Percentiles rank a stretch among this genome's conserved stretches.
Conservation (phyloP, 257 asterid genomes). For the Solanum bulbocastanum region DNA sequence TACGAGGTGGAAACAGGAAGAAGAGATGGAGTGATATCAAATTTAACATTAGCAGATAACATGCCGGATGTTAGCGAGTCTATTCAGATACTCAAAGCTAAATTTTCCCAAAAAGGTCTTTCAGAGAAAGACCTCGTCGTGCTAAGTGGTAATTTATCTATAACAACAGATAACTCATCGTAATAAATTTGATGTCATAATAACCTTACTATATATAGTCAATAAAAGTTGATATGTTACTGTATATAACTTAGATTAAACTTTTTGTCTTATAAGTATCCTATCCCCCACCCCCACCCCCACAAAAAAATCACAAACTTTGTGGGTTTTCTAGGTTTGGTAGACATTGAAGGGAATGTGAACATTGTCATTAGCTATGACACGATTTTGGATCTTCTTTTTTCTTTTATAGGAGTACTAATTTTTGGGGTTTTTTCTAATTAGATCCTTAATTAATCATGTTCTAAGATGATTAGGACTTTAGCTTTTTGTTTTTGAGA, state of each 20-base stretch:
- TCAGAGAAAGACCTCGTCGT: conserved; percentile 52
- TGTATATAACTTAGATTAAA: neutral
- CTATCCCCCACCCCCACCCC: neutral
- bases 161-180: neutral
- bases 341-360: conserved; percentile 14
- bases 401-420: neutral
- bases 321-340: conserved; percentile 24
- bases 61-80: conserved; percentile 73
- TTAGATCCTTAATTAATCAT: neutral
- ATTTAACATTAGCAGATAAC: conserved; percentile 24
- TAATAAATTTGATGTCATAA: neutral
- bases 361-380: neutral
- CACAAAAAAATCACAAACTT: neutral
- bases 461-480: neutral
- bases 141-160: conserved; percentile 37
- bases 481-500: neutral
- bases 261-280: neutral
- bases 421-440: neutral
- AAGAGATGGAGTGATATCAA: conserved; percentile 58
- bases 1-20: conserved; percentile 69
- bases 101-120: conserved; percentile 54
- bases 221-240: neutral
- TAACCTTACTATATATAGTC: neutral
- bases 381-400: neutral
- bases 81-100: conserved; percentile 35